A percentile compares a stretch with the other conserved stretches of the same genome.
These are phyloP conservation scores for Dendrobium officinale DNA, from an alignment of 106 monocot genomes.

Conservation along the genomic window DNA sequence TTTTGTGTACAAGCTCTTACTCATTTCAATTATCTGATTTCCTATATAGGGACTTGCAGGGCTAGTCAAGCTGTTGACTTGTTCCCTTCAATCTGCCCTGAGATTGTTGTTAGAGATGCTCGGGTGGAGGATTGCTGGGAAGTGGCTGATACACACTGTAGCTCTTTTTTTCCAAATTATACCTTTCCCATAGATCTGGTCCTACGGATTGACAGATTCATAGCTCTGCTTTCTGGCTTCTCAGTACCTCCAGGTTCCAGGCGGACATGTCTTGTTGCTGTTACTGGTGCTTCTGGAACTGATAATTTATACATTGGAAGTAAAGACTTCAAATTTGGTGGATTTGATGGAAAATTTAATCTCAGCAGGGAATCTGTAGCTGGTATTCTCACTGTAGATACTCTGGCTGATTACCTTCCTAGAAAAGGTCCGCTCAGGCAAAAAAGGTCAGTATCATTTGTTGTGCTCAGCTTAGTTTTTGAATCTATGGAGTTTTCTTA, in stretches of 20 bases:
- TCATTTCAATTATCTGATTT: not conserved
- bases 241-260: slow-evolving; percentile 68
- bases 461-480: not conserved
- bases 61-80: slow-evolving; percentile 62
- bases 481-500: not conserved
- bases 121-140: slow-evolving; percentile 86
- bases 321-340: slow-evolving; percentile 32
- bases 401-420: slow-evolving; percentile 84
- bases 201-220: slow-evolving; percentile 61
- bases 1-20: not conserved
- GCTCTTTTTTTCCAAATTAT: slow-evolving; percentile 82
- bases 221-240: slow-evolving; percentile 62
- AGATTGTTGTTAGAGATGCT: slow-evolving; percentile 71
- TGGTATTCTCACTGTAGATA: slow-evolving; percentile 89
- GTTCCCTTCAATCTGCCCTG: slow-evolving; percentile 47
- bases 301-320: slow-evolving; percentile 32
- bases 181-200: slow-evolving; percentile 68
- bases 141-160: slow-evolving; percentile 97
- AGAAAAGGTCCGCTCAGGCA: slow-evolving; percentile 66
- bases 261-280: slow-evolving; percentile 73
- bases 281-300: slow-evolving; percentile 23
- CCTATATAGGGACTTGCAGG: slow-evolving; percentile 34
- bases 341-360: slow-evolving; percentile 37
- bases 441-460: slow-evolving; percentile 51
- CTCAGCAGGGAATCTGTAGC: slow-evolving; percentile 45